phyloP scores from a whole-genome alignment of 768 basidiomycete species.

The Kwoniella newhampshirensis region DNA sequence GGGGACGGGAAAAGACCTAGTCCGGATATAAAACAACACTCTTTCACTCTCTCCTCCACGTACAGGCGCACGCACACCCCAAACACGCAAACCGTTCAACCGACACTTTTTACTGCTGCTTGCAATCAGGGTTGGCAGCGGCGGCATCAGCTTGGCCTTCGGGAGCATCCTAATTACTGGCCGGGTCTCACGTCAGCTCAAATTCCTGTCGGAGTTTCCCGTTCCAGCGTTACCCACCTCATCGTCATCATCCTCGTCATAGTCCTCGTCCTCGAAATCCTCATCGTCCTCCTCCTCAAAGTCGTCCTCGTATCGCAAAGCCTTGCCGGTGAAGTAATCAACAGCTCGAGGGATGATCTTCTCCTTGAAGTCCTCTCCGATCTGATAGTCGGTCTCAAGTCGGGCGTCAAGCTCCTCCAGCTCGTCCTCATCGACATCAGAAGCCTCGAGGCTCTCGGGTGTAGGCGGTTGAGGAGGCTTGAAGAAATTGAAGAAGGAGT shows the following conservation, averaged over 20 bases:
- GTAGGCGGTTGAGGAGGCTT: constrained; percentile 71
- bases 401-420: constrained; percentile 88
- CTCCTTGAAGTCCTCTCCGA: constrained; percentile 97
- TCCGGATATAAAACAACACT: background rate
- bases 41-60: background rate
- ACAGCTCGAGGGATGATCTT: constrained; percentile 95
- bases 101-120: constrained; percentile 32
- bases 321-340: constrained; percentile 97
- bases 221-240: constrained; percentile 35
- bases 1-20: too few species aligned
- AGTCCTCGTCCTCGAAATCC: constrained; percentile 46
- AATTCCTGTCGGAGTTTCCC: background rate
- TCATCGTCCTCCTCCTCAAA: constrained; percentile 47
- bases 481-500: constrained; percentile 99
- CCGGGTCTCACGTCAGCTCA: constrained; percentile 18
- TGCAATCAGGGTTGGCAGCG: constrained; percentile 31
- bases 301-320: constrained; percentile 69
- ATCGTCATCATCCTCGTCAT: constrained; percentile 54
- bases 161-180: constrained; percentile 20
- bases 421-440: constrained; percentile 73
- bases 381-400: constrained; percentile 94
- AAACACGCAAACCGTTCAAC: background rate
- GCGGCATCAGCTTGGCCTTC: constrained; percentile 16
- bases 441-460: constrained; percentile 66
- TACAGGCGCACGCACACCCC: background rate